Base-by-base conservation (phyloP, 352 stramenopile genomes). In the Phytopythium chamaehyphon region DNA sequence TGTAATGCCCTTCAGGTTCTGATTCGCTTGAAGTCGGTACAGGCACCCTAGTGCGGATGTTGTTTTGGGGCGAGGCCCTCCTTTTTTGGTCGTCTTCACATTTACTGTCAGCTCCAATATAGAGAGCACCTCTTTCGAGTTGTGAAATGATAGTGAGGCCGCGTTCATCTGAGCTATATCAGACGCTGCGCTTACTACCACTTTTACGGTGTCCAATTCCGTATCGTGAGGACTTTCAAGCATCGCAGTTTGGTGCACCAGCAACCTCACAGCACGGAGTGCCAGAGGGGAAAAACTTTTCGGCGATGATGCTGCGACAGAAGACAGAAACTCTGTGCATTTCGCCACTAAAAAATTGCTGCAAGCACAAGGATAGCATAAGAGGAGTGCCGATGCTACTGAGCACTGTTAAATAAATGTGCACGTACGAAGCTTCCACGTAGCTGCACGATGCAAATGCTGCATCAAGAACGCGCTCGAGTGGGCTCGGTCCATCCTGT, bases 171-270 rank as follows among this genome's bases (percentile, higher is more conserved):
- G 18, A 26, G 49, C 11, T 23, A 71, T 49, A 1, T 21, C 37
- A 45, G 36, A 39, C 48, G 73, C 65, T 36, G 65, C 75, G 18
- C 59, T 51, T 15, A 83, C 38, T 23, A 83, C 56, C 14, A 18
- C 42, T 10, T 38, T 47, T 16, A 83, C 38, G n/a, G 74, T 63
- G 9, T 59, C 54, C 5, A 77, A 12, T n/a, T 69, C 59, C 44
- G 53, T 64, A 21, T 71, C 64, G 6, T 73, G 63, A 9, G 23
- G 61, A 55, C 47, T 54, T 28, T 59, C 62, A 45, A 75, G 57
- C 15, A 70, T 47, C 18, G 71, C 71, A 54, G 50, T 64, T 35
- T 83, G 71, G 21, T 59, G 64, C 2, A 83, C 50, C 19, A 83
- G 45, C 39, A 85, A 83, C 9, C 59, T 56, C 15, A 70, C 51